phyloP scores from a whole-genome alignment of 2,329 filamentous ascomycete species.

The Penicillium brevicompactum region DNA sequence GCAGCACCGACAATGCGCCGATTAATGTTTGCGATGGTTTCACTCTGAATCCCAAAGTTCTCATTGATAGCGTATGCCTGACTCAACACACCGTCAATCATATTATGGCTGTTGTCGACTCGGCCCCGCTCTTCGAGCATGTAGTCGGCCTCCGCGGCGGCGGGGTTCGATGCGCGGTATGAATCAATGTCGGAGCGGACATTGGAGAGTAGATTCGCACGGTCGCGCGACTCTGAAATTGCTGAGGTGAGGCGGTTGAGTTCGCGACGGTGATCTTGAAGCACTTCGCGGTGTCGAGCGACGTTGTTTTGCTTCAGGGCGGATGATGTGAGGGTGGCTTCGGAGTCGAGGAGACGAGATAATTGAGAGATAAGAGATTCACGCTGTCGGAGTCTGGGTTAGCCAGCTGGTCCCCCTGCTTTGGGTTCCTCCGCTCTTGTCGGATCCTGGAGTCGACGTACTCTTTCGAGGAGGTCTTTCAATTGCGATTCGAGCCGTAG shows the following conservation, averaged over 20 bases:
- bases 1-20: conserved; percentile 86
- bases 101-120: conserved; percentile 85
- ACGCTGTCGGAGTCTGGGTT: conserved; percentile 57
- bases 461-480: conserved; percentile 72
- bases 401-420: background rate
- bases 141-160: conserved; percentile 87
- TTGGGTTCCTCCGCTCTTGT: background rate
- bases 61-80: conserved; percentile 98
- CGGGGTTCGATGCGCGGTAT: conserved; percentile 80
- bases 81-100: conserved; percentile 86
- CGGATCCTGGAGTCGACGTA: conserved; percentile 11
- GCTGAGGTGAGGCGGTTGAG: conserved; percentile 72
- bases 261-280: conserved; percentile 83
- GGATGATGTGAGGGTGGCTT: conserved; percentile 81
- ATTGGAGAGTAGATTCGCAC: conserved; percentile 85
- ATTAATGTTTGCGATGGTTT: conserved; percentile 86
- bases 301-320: conserved; percentile 98
- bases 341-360: conserved; percentile 85
- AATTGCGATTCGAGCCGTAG: conserved; percentile 76
- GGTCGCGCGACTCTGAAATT: conserved; percentile 77
- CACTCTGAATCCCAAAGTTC: conserved; percentile 81
- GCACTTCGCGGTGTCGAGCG: conserved; percentile 84
- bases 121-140: conserved; percentile 88
- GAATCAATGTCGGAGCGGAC: conserved; percentile 90
- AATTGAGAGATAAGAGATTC: conserved; percentile 81